A percentile compares a stretch with the other conserved stretches of the same genome.
Conservation (phyloP, 805 yeast genomes). For the Saccharomycopsis fibuligera region DNA sequence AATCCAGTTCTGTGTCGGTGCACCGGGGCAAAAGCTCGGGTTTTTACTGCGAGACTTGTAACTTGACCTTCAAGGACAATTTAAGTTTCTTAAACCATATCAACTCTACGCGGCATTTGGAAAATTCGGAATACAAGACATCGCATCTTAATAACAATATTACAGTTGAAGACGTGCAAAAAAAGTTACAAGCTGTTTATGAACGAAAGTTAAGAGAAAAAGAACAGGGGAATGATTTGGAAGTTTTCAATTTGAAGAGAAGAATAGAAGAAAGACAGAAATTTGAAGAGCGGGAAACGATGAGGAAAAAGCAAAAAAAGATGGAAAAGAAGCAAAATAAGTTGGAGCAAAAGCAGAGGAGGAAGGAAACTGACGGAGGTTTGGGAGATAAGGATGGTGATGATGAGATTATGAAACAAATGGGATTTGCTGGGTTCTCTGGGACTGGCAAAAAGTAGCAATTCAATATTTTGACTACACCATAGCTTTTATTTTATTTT, state of each 20-base stretch:
- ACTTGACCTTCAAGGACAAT: constrained; percentile 76
- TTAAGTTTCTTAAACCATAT: constrained; percentile 77
- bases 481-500: not conserved
- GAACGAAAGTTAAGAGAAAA: constrained; percentile 2
- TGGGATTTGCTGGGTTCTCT: constrained; percentile 12
- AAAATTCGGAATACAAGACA: constrained; percentile 31
- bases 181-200: constrained; percentile 11
- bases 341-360: not conserved
- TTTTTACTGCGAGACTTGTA: constrained; percentile 77
- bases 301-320: constrained; percentile 3
- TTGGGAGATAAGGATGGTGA: not conserved
- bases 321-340: not conserved
- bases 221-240: constrained; percentile 15
- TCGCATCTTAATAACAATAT: constrained; percentile 7
- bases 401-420: constrained; percentile 3
- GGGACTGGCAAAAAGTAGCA: not conserved
- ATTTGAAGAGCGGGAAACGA: constrained; percentile 7
- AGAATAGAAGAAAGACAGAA: constrained; percentile 14
- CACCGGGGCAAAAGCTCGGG: constrained; percentile 64
- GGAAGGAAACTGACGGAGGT: constrained; percentile 5
- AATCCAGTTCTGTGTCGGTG: constrained; percentile 25
- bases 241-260: constrained; percentile 14
- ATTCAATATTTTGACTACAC: not conserved
- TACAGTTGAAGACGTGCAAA: constrained; percentile 17
- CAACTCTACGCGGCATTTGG: constrained; percentile 63